Conservation (phyloP, 2,329 filamentous ascomycete genomes). For the Cladosporium velox region DNA sequence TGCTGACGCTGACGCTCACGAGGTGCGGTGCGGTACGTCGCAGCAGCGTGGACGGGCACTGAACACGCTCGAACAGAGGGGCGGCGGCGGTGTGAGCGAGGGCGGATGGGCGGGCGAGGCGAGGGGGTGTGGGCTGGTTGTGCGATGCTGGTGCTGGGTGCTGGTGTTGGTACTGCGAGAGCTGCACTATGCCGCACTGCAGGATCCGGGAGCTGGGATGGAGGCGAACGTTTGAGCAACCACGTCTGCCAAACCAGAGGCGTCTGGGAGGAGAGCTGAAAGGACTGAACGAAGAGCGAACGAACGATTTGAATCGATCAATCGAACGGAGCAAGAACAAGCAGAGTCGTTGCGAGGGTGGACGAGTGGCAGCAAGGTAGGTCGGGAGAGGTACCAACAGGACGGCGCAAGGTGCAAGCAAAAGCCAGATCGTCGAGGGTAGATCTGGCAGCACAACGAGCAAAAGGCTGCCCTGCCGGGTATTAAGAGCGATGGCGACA, state of each 20-base stretch:
- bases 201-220: conserved; percentile 17
- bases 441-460: conserved; percentile 21
- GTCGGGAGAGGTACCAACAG: conserved; percentile 15
- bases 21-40: conserved; percentile 15
- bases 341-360: not conserved
- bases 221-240: conserved; percentile 16
- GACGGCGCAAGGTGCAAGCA: conserved; percentile 13
- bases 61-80: conserved; percentile 5
- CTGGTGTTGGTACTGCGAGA: not conserved
- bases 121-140: not conserved
- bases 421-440: conserved; percentile 15
- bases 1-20: conserved; percentile 20
- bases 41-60: conserved; percentile 9
- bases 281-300: not conserved
- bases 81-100: conserved; percentile 11
- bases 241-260: not conserved
- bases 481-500: conserved; percentile 22
- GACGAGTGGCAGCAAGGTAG: conserved; percentile 3
- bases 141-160: conserved; percentile 11
- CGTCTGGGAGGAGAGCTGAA: conserved; percentile 5
- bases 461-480: conserved; percentile 18
- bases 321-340: not conserved
- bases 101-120: conserved; percentile 4
- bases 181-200: conserved; percentile 7
- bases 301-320: not conserved